Evolutionary conservation across 106 monocot species (phyloP).

Genomic region (Acanthochlamys bracteata): DNA sequence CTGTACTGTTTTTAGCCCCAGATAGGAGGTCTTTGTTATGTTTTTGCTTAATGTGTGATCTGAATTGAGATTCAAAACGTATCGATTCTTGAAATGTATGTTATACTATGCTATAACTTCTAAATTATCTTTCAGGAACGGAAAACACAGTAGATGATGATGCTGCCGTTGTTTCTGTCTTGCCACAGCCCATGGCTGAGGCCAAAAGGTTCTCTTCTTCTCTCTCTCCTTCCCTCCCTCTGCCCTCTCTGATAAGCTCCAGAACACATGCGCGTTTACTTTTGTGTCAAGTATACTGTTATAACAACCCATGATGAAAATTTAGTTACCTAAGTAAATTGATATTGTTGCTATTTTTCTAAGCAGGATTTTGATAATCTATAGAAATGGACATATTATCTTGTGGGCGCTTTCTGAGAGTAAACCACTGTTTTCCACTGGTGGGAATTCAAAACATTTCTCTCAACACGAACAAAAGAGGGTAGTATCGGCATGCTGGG

Average conservation of each 20-base stretch:
- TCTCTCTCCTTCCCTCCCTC: neutral
- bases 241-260: too few relatives aligned
- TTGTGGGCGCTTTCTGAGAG: slow-evolving; percentile 77
- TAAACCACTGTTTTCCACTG: slow-evolving; percentile 37
- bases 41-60: too few relatives aligned
- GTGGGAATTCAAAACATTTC: slow-evolving; percentile 26
- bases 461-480: slow-evolving; percentile 37
- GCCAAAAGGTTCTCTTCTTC: slow-evolving; percentile 39
- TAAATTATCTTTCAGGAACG: slow-evolving; percentile 27
- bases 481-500: slow-evolving; percentile 71
- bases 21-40: too few relatives aligned
- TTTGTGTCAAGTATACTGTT: too few relatives aligned
- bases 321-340: too few relatives aligned
- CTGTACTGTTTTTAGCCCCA: too few relatives aligned
- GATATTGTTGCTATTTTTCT: too few relatives aligned
- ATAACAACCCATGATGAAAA: too few relatives aligned
- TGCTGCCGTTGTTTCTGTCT: slow-evolving; percentile 31
- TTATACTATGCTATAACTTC: too few relatives aligned
- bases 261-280: too few relatives aligned
- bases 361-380: slow-evolving; percentile 67
- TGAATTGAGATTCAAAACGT: too few relatives aligned
- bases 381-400: slow-evolving; percentile 54
- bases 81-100: too few relatives aligned
- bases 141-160: slow-evolving; percentile 19
- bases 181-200: slow-evolving; percentile 73